These are phyloP conservation scores for Ganoderma lingzhi DNA, from an alignment of 1,284 basidiomycete species.

Conservation along the genomic window DNA sequence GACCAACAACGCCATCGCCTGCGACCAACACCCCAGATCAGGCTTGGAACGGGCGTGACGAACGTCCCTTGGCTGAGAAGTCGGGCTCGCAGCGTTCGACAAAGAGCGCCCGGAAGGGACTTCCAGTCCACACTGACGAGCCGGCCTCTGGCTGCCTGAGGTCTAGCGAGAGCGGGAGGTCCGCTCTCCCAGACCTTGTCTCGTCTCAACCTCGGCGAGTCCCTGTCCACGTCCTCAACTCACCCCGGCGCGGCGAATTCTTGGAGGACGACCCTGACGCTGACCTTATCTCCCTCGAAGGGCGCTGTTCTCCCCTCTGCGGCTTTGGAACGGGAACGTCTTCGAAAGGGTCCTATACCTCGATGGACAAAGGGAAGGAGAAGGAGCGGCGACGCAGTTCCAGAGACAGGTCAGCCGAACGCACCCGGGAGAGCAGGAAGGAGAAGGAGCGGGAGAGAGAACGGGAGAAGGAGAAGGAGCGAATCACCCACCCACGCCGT, in stretches of 20 bases:
- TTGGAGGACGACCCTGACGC: slow-evolving; percentile 31
- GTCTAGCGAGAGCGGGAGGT: slow-evolving; percentile 27
- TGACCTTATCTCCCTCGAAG: slow-evolving; percentile 35
- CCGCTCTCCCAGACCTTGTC: slow-evolving; percentile 29
- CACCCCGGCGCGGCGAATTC: slow-evolving; percentile 34
- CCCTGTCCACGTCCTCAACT: slow-evolving; percentile 36
- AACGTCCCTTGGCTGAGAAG: slow-evolving; percentile 35
- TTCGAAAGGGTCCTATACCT: slow-evolving; percentile 32
- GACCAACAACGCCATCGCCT: slow-evolving; percentile 33
- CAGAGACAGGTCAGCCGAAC: slow-evolving; percentile 26
- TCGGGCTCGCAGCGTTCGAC: slow-evolving; percentile 36
- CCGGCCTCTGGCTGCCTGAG: slow-evolving; percentile 25
- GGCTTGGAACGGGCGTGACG: slow-evolving; percentile 27
- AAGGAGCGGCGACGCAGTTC: slow-evolving; percentile 30
- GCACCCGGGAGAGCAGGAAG: slow-evolving; percentile 24
- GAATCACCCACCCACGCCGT: slow-evolving; percentile 39
- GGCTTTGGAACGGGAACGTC: slow-evolving; percentile 34
- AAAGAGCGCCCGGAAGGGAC: slow-evolving; percentile 25
- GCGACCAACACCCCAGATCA: slow-evolving; percentile 20
- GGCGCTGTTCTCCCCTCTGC: slow-evolving; percentile 43
- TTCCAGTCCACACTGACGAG: slow-evolving; percentile 24
- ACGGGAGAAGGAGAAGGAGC: slow-evolving; percentile 35
- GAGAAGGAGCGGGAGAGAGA: slow-evolving; percentile 33
- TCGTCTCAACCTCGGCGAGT: slow-evolving; percentile 32
- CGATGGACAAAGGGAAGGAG: slow-evolving; percentile 39